Evolutionary conservation across 305 asterid species (phyloP).

Genomic region (Rubia tinctorum): DNA sequence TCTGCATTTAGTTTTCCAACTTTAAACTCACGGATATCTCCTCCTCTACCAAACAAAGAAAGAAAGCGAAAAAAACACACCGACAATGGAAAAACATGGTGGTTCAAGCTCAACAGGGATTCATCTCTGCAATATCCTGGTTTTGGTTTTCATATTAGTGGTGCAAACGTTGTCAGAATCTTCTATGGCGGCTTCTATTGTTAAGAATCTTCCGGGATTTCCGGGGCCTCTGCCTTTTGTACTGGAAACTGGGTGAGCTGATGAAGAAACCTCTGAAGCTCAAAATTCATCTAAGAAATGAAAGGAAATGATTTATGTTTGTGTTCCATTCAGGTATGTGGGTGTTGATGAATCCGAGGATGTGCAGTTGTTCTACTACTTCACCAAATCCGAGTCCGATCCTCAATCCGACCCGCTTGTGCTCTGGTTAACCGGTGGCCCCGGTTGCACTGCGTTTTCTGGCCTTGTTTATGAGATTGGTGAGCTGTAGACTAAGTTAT

Average conservation of each 20-base stretch:
- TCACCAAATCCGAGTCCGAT: constrained; percentile 35
- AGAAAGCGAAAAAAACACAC: background rate
- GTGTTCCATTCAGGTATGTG: constrained; percentile 29
- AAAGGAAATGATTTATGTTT: background rate
- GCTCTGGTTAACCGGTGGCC: constrained; percentile 60
- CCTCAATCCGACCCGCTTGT: constrained; percentile 44
- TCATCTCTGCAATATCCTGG: constrained; percentile 1
- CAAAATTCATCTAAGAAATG: background rate
- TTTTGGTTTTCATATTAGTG: background rate
- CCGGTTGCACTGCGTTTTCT: constrained; percentile 45
- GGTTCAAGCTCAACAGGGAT: background rate
- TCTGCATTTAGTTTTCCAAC: too few species aligned
- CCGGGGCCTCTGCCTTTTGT: constrained; percentile 34
- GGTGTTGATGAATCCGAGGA: constrained; percentile 44
- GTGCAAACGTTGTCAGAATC: background rate
- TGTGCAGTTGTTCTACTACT: constrained; percentile 44
- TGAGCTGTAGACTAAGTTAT: constrained; percentile 9
- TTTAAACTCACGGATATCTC: background rate
- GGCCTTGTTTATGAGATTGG: constrained; percentile 41
- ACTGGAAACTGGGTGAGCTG: constrained; percentile 22
- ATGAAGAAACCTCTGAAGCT: background rate
- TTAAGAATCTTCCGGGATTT: constrained; percentile 39
- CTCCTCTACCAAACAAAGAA: background rate
- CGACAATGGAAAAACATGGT: background rate
- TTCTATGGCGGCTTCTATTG: constrained; percentile 21